Evolutionary conservation across 495 filamentous ascomycete genomes (phyloP).

Genomic region (Aspergillus baeticus): DNA sequence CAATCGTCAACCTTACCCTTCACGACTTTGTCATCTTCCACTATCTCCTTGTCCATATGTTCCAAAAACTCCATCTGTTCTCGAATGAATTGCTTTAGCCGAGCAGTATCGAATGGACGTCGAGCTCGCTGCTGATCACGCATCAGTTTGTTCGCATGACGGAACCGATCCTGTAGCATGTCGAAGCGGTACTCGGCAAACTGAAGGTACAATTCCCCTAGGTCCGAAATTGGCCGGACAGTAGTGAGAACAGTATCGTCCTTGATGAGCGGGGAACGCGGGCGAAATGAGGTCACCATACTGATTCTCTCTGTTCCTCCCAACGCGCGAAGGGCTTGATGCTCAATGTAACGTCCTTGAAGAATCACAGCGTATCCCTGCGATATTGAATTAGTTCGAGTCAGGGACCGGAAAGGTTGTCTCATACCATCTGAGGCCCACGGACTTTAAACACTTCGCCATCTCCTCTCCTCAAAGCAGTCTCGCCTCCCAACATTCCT

Average conservation of each 20-base stretch:
- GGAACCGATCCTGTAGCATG: constrained; percentile 62
- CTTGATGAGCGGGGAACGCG: constrained; percentile 52
- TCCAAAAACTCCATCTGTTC: constrained; percentile 55
- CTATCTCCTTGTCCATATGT: constrained; percentile 56
- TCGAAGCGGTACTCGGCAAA: constrained; percentile 70
- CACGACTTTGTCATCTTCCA: constrained; percentile 53
- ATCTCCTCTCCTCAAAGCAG: constrained; percentile 58
- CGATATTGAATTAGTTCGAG: constrained; percentile 2
- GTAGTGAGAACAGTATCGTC: constrained; percentile 69
- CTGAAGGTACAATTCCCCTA: constrained; percentile 68
- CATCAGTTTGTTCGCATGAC: constrained; percentile 42
- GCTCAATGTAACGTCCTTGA: constrained; percentile 71
- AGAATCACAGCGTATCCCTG: constrained; percentile 68
- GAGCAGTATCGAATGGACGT: constrained; percentile 39
- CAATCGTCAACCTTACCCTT: constrained; percentile 46
- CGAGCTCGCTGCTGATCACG: constrained; percentile 42
- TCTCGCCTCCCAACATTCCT: constrained; percentile 72
- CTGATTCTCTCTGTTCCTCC: constrained; percentile 67
- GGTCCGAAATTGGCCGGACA: constrained; percentile 62
- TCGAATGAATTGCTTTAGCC: constrained; percentile 44
- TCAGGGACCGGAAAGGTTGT: too few species aligned
- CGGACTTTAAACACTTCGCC: constrained; percentile 67
- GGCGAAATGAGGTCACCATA: constrained; percentile 72
- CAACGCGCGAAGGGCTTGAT: constrained; percentile 64
- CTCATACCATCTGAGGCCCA: constrained; percentile 64